Evolutionary conservation across 257 asterid species (phyloP).

Genomic region (Salvia miltiorrhiza): DNA sequence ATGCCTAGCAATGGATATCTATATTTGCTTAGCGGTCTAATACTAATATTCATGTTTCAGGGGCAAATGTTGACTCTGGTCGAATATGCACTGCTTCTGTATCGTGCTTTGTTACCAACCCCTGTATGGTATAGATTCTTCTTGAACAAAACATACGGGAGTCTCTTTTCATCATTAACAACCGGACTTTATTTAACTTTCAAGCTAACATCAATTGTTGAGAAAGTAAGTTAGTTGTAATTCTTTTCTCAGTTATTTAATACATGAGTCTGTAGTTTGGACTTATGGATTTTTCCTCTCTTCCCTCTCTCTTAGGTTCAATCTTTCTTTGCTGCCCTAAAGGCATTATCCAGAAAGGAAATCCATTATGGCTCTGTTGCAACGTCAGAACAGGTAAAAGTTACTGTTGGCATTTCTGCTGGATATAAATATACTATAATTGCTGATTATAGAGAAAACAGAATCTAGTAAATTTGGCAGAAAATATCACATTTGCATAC

Average conservation of each 20-base stretch:
- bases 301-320: constrained; percentile 51
- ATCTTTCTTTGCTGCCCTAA: constrained; percentile 60
- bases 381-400: constrained; percentile 80
- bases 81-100: constrained; percentile 75
- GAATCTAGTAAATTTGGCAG: background rate
- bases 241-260: constrained; percentile 8
- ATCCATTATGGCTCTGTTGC: constrained; percentile 75
- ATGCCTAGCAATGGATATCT: constrained; percentile 1
- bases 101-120: constrained; percentile 87
- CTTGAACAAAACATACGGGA: constrained; percentile 85
- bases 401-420: constrained; percentile 1
- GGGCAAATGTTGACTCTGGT: constrained; percentile 91
- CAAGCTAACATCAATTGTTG: constrained; percentile 81
- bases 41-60: constrained; percentile 36
- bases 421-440: background rate
- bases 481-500: background rate
- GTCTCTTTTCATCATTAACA: constrained; percentile 80
- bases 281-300: background rate
- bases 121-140: constrained; percentile 97
- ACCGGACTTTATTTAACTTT: constrained; percentile 88
- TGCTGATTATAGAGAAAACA: constrained; percentile 4
- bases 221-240: constrained; percentile 53
- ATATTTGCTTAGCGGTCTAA: constrained; percentile 18
- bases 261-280: background rate
- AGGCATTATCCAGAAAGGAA: constrained; percentile 70